Evolutionary conservation across 2,329 filamentous ascomycete genomes (phyloP).

Genomic region (Periglandula ipomoeae): DNA sequence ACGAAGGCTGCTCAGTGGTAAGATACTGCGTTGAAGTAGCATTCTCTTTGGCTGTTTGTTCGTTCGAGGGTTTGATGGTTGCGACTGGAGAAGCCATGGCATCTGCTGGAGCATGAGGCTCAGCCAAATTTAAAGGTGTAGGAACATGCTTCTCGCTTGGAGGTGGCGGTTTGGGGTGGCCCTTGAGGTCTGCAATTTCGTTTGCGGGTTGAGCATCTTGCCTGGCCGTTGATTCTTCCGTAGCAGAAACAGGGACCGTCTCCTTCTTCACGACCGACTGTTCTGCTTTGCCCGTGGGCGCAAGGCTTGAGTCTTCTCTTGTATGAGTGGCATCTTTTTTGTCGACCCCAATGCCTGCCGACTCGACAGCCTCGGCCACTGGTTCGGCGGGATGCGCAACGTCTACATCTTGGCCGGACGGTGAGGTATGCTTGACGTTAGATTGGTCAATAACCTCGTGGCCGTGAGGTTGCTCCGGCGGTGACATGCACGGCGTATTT

Average conservation of each 20-base stretch:
- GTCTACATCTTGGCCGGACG: slow-evolving; percentile 3
- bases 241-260: not conserved
- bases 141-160: slow-evolving; percentile 18
- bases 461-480: slow-evolving; percentile 21
- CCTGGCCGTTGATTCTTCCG: not conserved
- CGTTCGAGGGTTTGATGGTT: slow-evolving; percentile 37
- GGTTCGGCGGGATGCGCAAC: not conserved
- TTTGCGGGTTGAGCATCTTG: not conserved
- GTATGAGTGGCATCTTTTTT: not conserved
- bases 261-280: not conserved
- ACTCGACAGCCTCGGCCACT: not conserved
- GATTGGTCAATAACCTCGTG: slow-evolving; percentile 12
- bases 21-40: slow-evolving; percentile 30
- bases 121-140: slow-evolving; percentile 8
- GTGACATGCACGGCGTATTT: slow-evolving; percentile 26
- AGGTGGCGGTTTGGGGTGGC: not conserved
- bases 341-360: not conserved
- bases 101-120: slow-evolving; percentile 16
- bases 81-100: slow-evolving; percentile 37
- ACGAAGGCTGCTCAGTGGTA: slow-evolving; percentile 36
- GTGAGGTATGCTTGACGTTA: slow-evolving; percentile 4
- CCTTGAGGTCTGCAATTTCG: not conserved
- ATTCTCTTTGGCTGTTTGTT: slow-evolving; percentile 25
- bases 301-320: not conserved
- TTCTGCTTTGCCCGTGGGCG: not conserved